Evolutionary conservation across 768 basidiomycete species (phyloP), one percentile per base, ranked within the genome.

Genomic region (Suillus subaureus): DNA sequence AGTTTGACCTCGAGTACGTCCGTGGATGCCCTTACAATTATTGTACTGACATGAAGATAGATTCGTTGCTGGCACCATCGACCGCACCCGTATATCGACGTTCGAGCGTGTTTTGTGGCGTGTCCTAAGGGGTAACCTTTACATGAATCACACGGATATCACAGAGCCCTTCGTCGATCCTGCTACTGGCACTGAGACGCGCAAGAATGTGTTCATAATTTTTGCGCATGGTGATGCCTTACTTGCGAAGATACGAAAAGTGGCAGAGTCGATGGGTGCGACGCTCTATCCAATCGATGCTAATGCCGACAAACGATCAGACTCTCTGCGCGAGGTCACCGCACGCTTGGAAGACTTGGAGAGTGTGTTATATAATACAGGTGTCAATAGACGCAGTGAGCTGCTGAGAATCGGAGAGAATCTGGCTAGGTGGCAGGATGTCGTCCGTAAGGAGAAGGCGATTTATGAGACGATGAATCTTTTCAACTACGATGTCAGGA

Each of bases 141-240:
- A 97, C 82, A 99, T 99, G 97, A 99, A 98, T 79, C 91, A 95
- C 78, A 93, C 90, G 62, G 96, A 99, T 78, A 99, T 99, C 70
- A 84, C 86, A 45, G 94, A 97, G 70, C 92, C 94, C 7, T 97
- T 99, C 72, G 84, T 94, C 64, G 94, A 99, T 74, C 92, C 96
- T 16, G 84, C 83, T 26, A 93, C 93, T 0, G 91, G 90, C 42
- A 81, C 79, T 23, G 93, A 96, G 80, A 92, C 92, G 26, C 88
- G 92, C 81, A 99, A 99, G 86, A 96, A 98, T 72, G 97, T 99
- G 47, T 99, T 99, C 82, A 97, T 99, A 80, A 99, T 99, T 74
- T 99, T 99, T 71, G 97, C 97, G 0, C 96, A 99, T 70, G 97
- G 97, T 21, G 90, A 93, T 45, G 89, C 91, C 23, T 82, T 99